Base-by-base conservation (phyloP, 352 stramenopile species). In the Aphanomyces euteiches region DNA sequence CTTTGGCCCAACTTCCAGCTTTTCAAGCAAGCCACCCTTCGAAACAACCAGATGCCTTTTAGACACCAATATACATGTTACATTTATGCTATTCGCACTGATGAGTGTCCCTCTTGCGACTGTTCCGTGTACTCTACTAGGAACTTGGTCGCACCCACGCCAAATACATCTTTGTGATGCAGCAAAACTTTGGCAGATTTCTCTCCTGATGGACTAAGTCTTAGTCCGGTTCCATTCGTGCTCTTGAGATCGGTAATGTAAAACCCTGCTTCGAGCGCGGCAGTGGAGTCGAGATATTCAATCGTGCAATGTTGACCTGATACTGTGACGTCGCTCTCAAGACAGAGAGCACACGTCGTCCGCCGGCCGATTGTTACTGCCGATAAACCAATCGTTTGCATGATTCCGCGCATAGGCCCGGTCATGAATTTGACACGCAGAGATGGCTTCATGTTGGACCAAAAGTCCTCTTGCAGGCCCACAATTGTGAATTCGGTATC, bases 21-120 rank as follows among this genome's bases (percentile, higher is more conserved):
- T 98, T 98, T 77, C 67, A 91, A 47, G 77, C 77, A 17, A 78
- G 85, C 7, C 88, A 97, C 58, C 87, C 91, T 28, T 89, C 87
- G 34, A 66, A 84, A 45, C 88, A 96, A 73, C 85, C 88, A 12
- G 90, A 97, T 63, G 79, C 79, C 3, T 74, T 78, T 38, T 75
- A 75, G 73, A 69, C 47, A 34, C 13, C 45, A n/a, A 50, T n/a
- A n/a, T n/a, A 50, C 43, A 50, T 50, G 43, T 50, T 36, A 17
- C 50, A 58, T 58, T 50, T 50, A 50, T 50, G 43, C 43, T 50
- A 50, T 50, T n/a, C 43, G 54, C 54, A 17, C 54, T 28, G 7
- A n/a, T 37, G 28, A 28, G 2, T 61, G 54, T 37, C 10, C 54
- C 54, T 28, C 19, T 61, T 61, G 28, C 37, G 19, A 13, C 7